A percentile compares a stretch with the other conserved stretches of the same genome.
These are phyloP conservation scores for Trichoderma sp. DNA, from an alignment of 2,329 filamentous ascomycete species.

Conservation along the genomic window DNA sequence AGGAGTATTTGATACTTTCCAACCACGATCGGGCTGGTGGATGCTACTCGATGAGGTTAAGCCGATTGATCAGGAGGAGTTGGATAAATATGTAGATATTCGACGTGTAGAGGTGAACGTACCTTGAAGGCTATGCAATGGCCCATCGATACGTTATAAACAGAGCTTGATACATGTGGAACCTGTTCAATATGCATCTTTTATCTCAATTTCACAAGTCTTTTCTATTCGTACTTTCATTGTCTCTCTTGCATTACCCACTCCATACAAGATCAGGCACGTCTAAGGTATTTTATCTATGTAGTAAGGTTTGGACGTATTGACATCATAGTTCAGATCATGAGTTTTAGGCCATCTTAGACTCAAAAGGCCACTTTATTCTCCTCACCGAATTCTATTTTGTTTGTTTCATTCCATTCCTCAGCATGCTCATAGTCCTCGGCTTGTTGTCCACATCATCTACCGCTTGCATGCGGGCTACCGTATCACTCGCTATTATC, in stretches of 20 bases:
- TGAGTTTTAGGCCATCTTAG: neutral
- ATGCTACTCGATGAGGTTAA: neutral
- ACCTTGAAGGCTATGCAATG: neutral
- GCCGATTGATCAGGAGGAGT: neutral
- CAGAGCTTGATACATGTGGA: neutral
- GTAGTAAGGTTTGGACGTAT: neutral
- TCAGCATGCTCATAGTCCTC: neutral
- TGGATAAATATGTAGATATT: neutral
- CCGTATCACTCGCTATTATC: neutral
- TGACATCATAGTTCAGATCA: neutral
- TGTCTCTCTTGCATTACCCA: no score
- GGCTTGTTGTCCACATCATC: neutral
- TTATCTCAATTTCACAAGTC: no score
- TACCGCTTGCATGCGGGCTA: neutral
- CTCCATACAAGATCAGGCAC: no score
- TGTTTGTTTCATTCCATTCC: neutral
- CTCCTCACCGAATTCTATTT: neutral
- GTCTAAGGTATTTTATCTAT: no score
- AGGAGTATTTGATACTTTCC: neutral
- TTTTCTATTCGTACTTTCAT: no score
- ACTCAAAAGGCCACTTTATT: neutral
- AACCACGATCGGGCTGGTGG: constrained; percentile 13
- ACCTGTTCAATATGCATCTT: no score
- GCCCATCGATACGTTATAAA: neutral
- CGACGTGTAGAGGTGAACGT: neutral